Base-by-base conservation (phyloP, 192 early-diverging fungal species). In the Backusella circina region DNA sequence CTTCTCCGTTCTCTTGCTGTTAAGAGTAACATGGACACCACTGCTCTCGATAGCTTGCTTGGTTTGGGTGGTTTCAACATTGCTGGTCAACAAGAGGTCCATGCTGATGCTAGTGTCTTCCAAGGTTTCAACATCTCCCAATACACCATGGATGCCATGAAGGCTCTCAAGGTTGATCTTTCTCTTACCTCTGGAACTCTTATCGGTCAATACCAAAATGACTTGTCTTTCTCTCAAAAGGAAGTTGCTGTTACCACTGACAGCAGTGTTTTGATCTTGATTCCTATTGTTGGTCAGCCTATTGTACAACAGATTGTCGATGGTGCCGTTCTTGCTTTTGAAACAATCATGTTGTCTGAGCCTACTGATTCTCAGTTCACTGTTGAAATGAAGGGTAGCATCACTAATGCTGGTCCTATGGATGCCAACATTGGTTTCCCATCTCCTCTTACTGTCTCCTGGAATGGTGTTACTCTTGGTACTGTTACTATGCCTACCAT, bases 241-340 rank as follows among this genome's bases (percentile, higher is more conserved):
- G 37, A 41, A 39, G 86, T 90, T 32, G 75, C 83, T n/a, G 82
- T 82, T 47, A 6, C 64, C 28, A 84, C 86, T 16, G 88, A 90
- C 77, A 72, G 73, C 26, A 80, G 84, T 2, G 79, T 90, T 76
- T 67, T 79, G 54, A 80, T 80, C 50, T 73, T 90, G 8, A 83
- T 88, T 32, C 84, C 87, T 37, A 77, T 86, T 51, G 82, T 90
- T 51, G 87, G 84, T 70, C 83, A 82, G 54, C 88, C 88, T 30
- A 86, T 90, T 77, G 88, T 87, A 15, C 85, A 86, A 74, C 71
- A 77, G 9, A 84, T 90, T 74, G 85, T 90, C 37, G 75, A 69
- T 66, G 76, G 31, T 54, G 80, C 84, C 3, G 35, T 36, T 15
- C 77, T 87, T 65, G 72, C 73, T 33, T 85, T 87, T 68, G 70